Percentiles rank a stretch among this genome's conserved stretches.
Conservation (phyloP, 2,329 filamentous ascomycete genomes). For the Tolypocladium tundrense region DNA sequence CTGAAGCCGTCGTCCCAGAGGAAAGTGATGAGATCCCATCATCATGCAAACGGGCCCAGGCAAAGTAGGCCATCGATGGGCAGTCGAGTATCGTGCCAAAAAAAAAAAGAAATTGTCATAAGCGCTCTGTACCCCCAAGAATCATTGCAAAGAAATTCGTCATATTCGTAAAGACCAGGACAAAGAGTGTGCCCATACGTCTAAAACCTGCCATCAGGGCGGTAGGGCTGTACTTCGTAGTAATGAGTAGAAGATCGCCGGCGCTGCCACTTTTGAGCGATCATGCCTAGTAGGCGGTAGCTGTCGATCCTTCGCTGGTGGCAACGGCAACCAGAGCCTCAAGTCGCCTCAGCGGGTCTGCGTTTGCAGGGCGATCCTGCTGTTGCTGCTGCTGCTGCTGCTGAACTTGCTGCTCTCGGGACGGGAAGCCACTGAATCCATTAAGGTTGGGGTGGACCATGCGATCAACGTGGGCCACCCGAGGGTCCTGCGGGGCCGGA, state of each 20-base stretch:
- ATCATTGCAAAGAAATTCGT: neutral
- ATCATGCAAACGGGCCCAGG: neutral
- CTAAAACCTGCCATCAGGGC: neutral
- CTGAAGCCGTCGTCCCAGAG: neutral
- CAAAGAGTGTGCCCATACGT: neutral
- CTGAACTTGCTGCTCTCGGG: conserved; percentile 15
- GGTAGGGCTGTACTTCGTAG: neutral
- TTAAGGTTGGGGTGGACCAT: conserved; percentile 48
- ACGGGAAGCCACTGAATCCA: conserved; percentile 40
- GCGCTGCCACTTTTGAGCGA: no score
- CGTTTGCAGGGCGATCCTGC: conserved; percentile 17
- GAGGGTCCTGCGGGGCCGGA: conserved; percentile 16
- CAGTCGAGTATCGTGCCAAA: neutral
- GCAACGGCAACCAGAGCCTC: conserved; percentile 34
- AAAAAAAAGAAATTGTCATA: neutral
- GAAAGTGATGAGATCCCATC: neutral
- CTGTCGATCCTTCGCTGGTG: conserved; percentile 32
- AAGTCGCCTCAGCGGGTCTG: conserved; percentile 25
- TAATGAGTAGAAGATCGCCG: neutral
- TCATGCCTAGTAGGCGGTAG: conserved; percentile 24
- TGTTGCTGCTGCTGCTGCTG: conserved; percentile 16
- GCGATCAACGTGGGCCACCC: conserved; percentile 38
- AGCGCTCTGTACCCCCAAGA: neutral
- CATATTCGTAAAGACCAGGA: neutral
- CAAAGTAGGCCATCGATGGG: neutral